Evolutionary conservation across 169 alveolate genomes (phyloP), one percentile per base, ranked within the genome.

Genomic region (Plasmodium chabaudi): DNA sequence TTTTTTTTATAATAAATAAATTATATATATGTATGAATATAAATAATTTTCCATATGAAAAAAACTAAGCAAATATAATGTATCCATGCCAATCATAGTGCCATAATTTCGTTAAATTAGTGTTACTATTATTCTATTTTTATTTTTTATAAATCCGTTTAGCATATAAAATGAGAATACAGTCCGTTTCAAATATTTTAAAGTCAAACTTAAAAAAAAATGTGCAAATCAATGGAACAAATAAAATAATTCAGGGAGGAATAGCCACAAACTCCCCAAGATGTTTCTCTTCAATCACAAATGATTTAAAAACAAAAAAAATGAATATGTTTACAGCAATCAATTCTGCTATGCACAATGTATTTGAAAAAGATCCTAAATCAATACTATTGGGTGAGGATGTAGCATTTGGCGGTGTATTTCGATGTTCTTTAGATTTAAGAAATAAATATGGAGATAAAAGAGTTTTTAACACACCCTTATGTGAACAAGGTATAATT

Each of bases 351-450:
- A 91, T 98, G 88, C 99, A 97, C 93, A 95, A 96, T 39, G 97
- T 97, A 21, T 88, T 98, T 94, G 97, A 93, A 63, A 93, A 95
- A 19, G 98, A 98, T 87, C 95, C 98, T 34, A 93, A 93, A n/a
- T 90, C 97, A 5, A 71, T 94, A 68, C 91, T 98, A 34, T 97
- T 98, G 91, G 99, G 99, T 63, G 99, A 98, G 91, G 99, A 98
- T 90, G 99, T 98, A 44, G 99, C 99, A 19, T 98, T 98, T 88
- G 99, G 99, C n/a, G 99, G 99, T 0, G 99, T 98, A 6, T 98
- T 98, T 93, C 95, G 99, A 64, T 97, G 99, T 93, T 95, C 99
- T 17, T 95, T 96, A 57, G 99, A 97, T 27, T 92, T 98, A 59
- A 92, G 95, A 67, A 99, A 97, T 53, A 96, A 97, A 74, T 97